Conservation (phyloP, 108 stramenopile species). For the Schizochytrium sp. region DNA sequence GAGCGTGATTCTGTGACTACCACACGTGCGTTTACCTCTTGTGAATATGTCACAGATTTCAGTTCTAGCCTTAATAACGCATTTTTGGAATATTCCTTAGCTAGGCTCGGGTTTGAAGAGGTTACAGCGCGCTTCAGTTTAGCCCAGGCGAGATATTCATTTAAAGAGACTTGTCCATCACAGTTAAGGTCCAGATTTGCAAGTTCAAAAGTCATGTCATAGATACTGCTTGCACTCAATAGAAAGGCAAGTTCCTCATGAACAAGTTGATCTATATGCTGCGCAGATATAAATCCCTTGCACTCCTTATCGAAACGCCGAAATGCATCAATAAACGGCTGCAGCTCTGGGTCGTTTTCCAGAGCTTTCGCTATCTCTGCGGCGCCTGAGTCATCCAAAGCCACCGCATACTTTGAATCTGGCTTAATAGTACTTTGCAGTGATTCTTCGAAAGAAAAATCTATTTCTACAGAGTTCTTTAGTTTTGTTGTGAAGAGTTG, state of each 20-base stretch:
- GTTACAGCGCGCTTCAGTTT: background rate
- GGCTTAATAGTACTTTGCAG: no score
- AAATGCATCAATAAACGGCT: slow-evolving; percentile 25
- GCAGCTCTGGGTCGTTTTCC: background rate
- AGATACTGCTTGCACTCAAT: background rate
- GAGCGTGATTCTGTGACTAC: background rate
- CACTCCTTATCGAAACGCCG: background rate
- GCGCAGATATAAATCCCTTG: background rate
- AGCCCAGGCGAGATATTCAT: slow-evolving; percentile 3
- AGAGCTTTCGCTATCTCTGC: background rate
- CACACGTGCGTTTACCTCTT: background rate
- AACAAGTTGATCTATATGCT: slow-evolving; percentile 1
- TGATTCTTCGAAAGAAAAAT: no score
- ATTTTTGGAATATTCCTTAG: background rate
- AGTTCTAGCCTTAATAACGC: background rate
- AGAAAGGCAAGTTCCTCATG: slow-evolving; percentile 13
- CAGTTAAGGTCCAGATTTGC: slow-evolving; percentile 8
- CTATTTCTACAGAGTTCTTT: no score
- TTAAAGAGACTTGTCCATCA: background rate
- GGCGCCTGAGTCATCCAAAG: background rate
- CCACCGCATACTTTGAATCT: no score
- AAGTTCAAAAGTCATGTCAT: background rate
- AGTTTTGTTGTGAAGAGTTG: no score
- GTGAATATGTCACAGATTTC: background rate
- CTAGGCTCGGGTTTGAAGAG: background rate